Base-by-base conservation (phyloP, 2,329 filamentous ascomycete genomes). In the Diaporthe sp. region DNA sequence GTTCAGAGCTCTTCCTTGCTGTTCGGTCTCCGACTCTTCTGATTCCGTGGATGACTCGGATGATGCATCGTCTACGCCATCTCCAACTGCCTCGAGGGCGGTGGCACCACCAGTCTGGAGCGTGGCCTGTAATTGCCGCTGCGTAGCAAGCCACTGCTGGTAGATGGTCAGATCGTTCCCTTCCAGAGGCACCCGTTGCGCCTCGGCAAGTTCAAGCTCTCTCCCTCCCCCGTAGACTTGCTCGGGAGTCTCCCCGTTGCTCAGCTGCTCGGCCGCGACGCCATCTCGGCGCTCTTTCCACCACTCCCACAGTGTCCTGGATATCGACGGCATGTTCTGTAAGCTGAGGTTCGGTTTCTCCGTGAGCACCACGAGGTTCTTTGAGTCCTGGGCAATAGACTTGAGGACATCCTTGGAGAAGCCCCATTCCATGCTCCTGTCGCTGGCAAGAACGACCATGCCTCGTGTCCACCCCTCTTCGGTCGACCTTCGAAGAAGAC, bases 351-450 rank as follows among this genome's bases (percentile, higher is more conserved):
- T 87, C 1, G 91, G 88, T 77, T 92, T 91, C 80, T 98, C 96
- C 0, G 96, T 98, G 58, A 99, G 85, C 72, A 99, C 92, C 49
- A 99, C 90, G 61, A 98, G 86, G 82, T 98, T 99, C 57, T 92
- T 92, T 1, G 93, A 87, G 78, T 97, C 94, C 75, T 90, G 89
- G 0, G 95, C 95, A 73, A 99, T 88, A 13, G 89, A 89, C 78
- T 90, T 92, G 67, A 99, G 85, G 0, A 96, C 88, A 72, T 96
- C 92, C 80, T 94, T 95, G 0, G 97, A 97, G 81, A 98, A 98
- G 0, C 97, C 97, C 97, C 97, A 99, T 80, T 98, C 95, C 28
- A 98, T 86, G 42, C 94, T 97, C 4, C 92, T 90, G 82, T 98
- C 96, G 79, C 95, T 98, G 3, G 97, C 96, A 74, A 99, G 88